Percentiles rank a stretch among this genome's conserved stretches.
These are phyloP conservation scores for Lasiosphaeris hirsuta DNA, from an alignment of 495 filamentous ascomycete genomes.

Conservation along the genomic window DNA sequence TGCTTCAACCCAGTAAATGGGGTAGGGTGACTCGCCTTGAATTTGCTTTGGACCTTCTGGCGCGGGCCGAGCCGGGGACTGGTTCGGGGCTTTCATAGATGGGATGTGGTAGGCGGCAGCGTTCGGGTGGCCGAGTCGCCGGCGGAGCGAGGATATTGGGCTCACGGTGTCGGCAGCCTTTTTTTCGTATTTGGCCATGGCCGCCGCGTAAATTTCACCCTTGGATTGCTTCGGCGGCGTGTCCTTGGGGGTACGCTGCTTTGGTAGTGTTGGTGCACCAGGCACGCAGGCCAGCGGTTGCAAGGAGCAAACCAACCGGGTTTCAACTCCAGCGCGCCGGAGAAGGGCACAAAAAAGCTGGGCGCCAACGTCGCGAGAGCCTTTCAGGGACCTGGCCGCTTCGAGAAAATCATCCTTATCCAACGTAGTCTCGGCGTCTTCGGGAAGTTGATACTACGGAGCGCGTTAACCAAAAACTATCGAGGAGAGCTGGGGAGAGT, in stretches of 20 bases:
- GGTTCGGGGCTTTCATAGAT: slow-evolving; percentile 17
- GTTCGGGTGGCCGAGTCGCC: slow-evolving; percentile 42
- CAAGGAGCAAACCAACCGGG: slow-evolving; percentile 90
- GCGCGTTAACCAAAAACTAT: slow-evolving; percentile 20
- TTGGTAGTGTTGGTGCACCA: slow-evolving; percentile 46
- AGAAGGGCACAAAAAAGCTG: slow-evolving; percentile 88
- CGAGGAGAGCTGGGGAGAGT: background rate
- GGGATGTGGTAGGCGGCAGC: slow-evolving; percentile 39
- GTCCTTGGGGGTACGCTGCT: slow-evolving; percentile 36
- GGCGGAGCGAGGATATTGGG: slow-evolving; percentile 26
- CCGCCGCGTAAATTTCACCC: slow-evolving; percentile 30
- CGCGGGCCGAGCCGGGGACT: slow-evolving; percentile 19
- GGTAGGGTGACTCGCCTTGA: slow-evolving; percentile 62
- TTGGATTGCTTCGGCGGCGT: slow-evolving; percentile 23
- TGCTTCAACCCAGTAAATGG: slow-evolving; percentile 91
- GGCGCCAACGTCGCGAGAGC: slow-evolving; percentile 84
- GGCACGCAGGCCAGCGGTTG: slow-evolving; percentile 74
- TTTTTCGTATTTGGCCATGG: slow-evolving; percentile 32
- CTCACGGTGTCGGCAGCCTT: slow-evolving; percentile 14
- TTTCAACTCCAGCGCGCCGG: slow-evolving; percentile 69
- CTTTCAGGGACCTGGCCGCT: slow-evolving; percentile 61
- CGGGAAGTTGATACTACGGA: slow-evolving; percentile 48
- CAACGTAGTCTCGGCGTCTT: slow-evolving; percentile 49
- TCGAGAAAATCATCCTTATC: slow-evolving; percentile 67
- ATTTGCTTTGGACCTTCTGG: slow-evolving; percentile 37